phyloP scores from a whole-genome alignment of 495 filamentous ascomycete species.

The Daldinia childiae region DNA sequence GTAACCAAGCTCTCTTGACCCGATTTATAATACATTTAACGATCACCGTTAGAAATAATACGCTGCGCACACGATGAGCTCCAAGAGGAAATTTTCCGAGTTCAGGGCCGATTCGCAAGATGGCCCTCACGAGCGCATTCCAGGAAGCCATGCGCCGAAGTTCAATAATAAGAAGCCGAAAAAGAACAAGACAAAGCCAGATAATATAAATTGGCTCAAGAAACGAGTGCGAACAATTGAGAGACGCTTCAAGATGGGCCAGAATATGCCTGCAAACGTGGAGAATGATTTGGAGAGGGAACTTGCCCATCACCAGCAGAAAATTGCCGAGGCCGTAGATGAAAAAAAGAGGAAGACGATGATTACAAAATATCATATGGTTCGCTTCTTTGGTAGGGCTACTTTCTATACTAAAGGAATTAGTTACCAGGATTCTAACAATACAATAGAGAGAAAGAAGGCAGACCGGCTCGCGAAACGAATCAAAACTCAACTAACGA shows the following conservation, averaged over 20 bases:
- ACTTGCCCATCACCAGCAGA: slow-evolving; percentile 75
- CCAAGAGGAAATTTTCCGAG: slow-evolving; percentile 47
- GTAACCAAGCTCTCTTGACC: neutral
- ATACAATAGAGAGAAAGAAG: slow-evolving; percentile 78
- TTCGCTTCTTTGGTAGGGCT: slow-evolving; percentile 83
- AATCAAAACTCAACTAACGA: slow-evolving; percentile 64
- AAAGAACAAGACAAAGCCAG: slow-evolving; percentile 39
- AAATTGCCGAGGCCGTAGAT: slow-evolving; percentile 65
- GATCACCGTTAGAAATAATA: neutral
- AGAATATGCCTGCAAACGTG: slow-evolving; percentile 76
- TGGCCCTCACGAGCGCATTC: slow-evolving; percentile 25
- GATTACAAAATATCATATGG: slow-evolving; percentile 92
- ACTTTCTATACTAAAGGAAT: neutral
- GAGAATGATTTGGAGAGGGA: slow-evolving; percentile 83
- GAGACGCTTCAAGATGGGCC: slow-evolving; percentile 65
- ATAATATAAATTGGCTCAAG: slow-evolving; percentile 59
- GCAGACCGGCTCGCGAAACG: slow-evolving; percentile 75
- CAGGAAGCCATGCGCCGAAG: slow-evolving; percentile 41
- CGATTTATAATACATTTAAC: neutral
- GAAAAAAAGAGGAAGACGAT: slow-evolving; percentile 73
- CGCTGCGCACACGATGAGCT: slow-evolving; percentile 40
- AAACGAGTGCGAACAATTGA: slow-evolving; percentile 69
- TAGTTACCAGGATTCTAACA: neutral
- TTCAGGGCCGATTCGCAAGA: slow-evolving; percentile 41
- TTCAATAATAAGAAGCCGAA: slow-evolving; percentile 43